Evolutionary conservation across 495 filamentous ascomycete species (phyloP), one percentile per base, ranked within the genome.

Genomic region (Aspergillus biplanus): DNA sequence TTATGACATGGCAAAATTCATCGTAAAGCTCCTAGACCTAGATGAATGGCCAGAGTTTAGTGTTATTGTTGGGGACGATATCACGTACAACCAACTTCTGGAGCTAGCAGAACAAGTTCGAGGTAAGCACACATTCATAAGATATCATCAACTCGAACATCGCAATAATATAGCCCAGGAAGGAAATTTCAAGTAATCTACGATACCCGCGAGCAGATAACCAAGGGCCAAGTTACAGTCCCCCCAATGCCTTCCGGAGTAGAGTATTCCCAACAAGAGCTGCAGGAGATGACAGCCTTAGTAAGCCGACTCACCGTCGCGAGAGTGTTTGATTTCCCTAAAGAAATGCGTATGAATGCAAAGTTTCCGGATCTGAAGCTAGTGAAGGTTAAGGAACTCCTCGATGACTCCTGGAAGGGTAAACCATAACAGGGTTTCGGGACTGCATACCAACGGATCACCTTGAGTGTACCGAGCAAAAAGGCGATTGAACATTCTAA

Each of bases 1-100:
- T 6, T 73, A 72, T 12, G 84, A 87, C 64, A 71, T 85, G 62
- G 84, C 75, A 12, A 74, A 69, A 35, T 84, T 84, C 57, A 69
- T 85, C 27, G 77, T 74, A n/a, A 76, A 78, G 13, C 62, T 66
- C 31, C 64, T 87, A 16, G 77, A 80, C 9, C 65, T 81, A 4
- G 67, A 75, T 15, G 75, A 77, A 44, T 85, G 84, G 84, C 75
- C 79, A 2, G 70, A 75, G 16, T 75, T 73, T 27, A 81, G 70
- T 42, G 66, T 75, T 12, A 48, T 82, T 33, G 67, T 80, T 11
- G 82, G 82, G 3, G 82, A 85, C 63, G 72, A 73, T 54, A 57
- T 80, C 32, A 85, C 78, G 4, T 80, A 74, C 60, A 84, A 84
- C 56, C 70, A 84, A 63, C 57, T 82, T 18, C 37, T 86, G 33